These are phyloP conservation scores for Annulohypoxylon bovei DNA, from an alignment of 495 filamentous ascomycete genomes.

Conservation along the genomic window DNA sequence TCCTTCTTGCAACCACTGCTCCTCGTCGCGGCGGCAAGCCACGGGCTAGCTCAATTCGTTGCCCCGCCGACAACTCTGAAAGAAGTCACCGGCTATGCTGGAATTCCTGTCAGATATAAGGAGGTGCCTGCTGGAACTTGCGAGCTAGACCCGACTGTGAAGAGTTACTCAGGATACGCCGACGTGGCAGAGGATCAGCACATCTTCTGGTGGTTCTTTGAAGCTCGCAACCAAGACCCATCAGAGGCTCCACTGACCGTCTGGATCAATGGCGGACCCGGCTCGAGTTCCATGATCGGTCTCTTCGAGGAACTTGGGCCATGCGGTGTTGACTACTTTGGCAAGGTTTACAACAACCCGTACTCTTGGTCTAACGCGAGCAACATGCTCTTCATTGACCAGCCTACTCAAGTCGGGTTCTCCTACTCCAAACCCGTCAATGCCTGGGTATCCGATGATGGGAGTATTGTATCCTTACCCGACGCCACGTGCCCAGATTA, in stretches of 20 bases:
- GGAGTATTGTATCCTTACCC: conserved; percentile 53
- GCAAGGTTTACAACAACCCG: conserved; percentile 62
- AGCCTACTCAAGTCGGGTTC: conserved; percentile 68
- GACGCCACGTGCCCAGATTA: conserved; percentile 64
- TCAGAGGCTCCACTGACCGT: conserved; percentile 66
- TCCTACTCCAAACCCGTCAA: conserved; percentile 67
- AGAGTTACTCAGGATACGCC: conserved; percentile 73
- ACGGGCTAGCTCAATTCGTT: conserved; percentile 64
- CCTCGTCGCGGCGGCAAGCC: conserved; percentile 37
- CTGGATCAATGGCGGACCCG: conserved; percentile 71
- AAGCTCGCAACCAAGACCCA: conserved; percentile 64
- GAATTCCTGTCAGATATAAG: conserved; percentile 67
- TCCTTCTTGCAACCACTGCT: conserved; percentile 38
- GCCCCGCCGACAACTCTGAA: conserved; percentile 64
- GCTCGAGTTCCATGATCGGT: conserved; percentile 69
- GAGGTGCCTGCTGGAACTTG: conserved; percentile 71
- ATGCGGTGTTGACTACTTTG: conserved; percentile 63
- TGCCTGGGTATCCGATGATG: conserved; percentile 51
- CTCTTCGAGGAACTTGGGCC: conserved; percentile 71
- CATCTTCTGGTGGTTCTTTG: conserved; percentile 76
- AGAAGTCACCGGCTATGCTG: conserved; percentile 60
- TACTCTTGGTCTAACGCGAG: conserved; percentile 68
- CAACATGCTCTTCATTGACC: conserved; percentile 71
- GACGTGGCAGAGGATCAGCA: conserved; percentile 70
- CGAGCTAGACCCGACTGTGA: conserved; percentile 70